Evolutionary conservation across 2,329 filamentous ascomycete genomes (phyloP), one percentile per base, ranked within the genome.

Genomic region (Alternaria arborescens): DNA sequence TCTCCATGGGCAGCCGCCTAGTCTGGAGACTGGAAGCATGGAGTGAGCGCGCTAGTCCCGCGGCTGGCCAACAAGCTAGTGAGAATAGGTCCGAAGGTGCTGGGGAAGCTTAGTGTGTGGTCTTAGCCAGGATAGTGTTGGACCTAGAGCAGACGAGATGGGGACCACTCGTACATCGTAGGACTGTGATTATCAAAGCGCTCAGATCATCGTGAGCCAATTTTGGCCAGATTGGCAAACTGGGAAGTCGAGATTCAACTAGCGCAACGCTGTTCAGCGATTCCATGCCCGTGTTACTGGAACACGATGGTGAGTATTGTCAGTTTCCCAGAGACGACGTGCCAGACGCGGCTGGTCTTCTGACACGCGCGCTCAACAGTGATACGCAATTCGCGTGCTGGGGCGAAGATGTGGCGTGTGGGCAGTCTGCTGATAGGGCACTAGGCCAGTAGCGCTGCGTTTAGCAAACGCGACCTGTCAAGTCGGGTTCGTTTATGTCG

Each of bases 21-120:
- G 62, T 61, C 53, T 57, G 57, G 58, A 66, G 67, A 65, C 68
- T 69, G 61, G 66, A 69, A 64, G 67, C 66, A 57, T 68, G 66
- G 66, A 64, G 66, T 60, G 42, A 46, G 40, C 53, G 26, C 56
- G 60, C 68, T 69, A 71, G 52, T 30, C 34, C 24, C 56, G 26
- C 60, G 52, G 67, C 62, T 65, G 66, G 63, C 55, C 56, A 60
- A 47, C 41, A 22, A 24, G 36, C 52, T 64, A 52, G 51, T 66
- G 26, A 28, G 48, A 65, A 57, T 65, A 55, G 61, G 64, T 63
- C 68, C 62, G 61, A 63, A 60, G 44, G 47, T 54, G 44, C 52
- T 58, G 67, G 53, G 55, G 57, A 43, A 52, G 20, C 30, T 42
- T 58, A 58, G 53, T 55, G 42, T 24, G 18, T 28, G 48, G 57